Percentiles rank a stretch among this genome's conserved stretches.
phyloP scores from a whole-genome alignment of 139 green algal genomes.

The Chlorella sp. region DNA sequence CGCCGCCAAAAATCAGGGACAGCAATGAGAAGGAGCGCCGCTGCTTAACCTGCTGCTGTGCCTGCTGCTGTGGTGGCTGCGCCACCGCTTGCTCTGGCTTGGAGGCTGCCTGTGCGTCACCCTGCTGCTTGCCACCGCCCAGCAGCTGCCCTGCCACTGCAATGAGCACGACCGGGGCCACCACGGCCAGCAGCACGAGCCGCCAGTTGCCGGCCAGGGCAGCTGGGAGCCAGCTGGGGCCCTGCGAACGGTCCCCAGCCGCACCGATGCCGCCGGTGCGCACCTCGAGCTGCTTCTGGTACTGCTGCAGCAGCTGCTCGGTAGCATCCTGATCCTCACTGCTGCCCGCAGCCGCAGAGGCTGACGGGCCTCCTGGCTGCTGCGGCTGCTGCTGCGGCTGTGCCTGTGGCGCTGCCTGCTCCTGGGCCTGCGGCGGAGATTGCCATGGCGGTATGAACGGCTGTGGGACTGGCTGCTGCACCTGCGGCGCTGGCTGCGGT shows the following conservation, averaged over 20 bases:
- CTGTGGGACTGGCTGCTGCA: background rate
- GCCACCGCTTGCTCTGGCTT: background rate
- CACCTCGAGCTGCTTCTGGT: background rate
- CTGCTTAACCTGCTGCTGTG: background rate
- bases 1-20: too few relatives aligned
- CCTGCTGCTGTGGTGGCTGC: background rate
- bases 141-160: background rate
- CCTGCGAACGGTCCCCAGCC: background rate
- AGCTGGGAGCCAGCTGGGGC: background rate
- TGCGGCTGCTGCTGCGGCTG: background rate
- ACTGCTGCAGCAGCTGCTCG: slow-evolving; percentile 22
- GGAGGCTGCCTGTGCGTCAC: background rate
- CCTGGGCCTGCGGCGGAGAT: background rate
- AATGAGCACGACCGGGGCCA: background rate
- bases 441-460: background rate
- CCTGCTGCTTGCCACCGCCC: background rate
- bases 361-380: background rate
- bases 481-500: too few relatives aligned
- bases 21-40: too few relatives aligned
- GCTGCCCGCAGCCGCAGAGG: background rate
- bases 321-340: background rate
- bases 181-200: background rate
- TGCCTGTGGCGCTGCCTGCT: background rate
- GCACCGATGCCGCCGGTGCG: background rate
- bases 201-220: slow-evolving; percentile 5